Base-by-base conservation (phyloP, 495 filamentous ascomycete species). In the Hyaloscypha variabilis region DNA sequence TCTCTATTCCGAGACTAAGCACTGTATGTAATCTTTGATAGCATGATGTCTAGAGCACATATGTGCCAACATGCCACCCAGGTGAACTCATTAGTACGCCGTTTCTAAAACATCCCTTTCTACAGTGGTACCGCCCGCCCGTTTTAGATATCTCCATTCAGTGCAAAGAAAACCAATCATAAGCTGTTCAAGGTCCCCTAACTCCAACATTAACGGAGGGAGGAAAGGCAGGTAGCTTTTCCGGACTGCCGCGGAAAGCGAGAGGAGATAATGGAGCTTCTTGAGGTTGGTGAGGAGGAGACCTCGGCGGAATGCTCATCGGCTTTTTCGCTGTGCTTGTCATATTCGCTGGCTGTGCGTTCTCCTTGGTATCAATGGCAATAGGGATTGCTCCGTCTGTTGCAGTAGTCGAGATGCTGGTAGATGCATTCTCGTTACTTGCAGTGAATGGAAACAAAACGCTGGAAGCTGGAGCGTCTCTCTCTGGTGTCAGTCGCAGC, bases 201-300 rank as follows among this genome's bases (percentile, higher is more conserved):
- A 67, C 65, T 23, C 68, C 70, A 1, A 77, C 66, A 56, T 74
- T 66, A 26, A 81, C 68, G 36, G 77, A 65, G 60, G 67, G 69
- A 8, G 74, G 67, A 6, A 75, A 64, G 39, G 75, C 64, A 30
- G 76, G 76, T 31, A 70, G 71, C 71, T 81, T 81, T 66, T 83
- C 83, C 36, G 83, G 82, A 69, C 82, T 85, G 65, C 81, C 80
- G 52, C 82, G 78, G 73, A 82, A 80, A 67, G 82, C 81, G 58
- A 84, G 66, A 23, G 81, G 74, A 1, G 79, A 73, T n/a, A 74
- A 57, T 29, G 55, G 26, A 29, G 30, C 14, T 21, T 57, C 58
- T 28, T 62, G 49, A 54, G 58, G 2, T 17, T 63, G 50, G 36
- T n/a, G 8, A 58, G 42, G 21, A 4, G 39, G 25, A 31, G 39